These are phyloP conservation scores for Trichoderma gamsii DNA, from an alignment of 495 filamentous ascomycete genomes.

Conservation along the genomic window DNA sequence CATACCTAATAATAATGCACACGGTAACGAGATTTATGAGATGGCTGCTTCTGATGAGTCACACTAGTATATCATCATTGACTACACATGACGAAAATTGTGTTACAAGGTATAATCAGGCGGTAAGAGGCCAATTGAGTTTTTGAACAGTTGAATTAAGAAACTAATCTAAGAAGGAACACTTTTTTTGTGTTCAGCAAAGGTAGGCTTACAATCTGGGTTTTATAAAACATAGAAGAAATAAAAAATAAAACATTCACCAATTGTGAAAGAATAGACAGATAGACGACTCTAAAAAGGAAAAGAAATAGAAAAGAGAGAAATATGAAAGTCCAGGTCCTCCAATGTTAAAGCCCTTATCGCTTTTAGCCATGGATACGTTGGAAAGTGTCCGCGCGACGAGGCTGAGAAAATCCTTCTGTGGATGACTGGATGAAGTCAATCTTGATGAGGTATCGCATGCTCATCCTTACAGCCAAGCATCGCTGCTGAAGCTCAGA, in stretches of 20 bases:
- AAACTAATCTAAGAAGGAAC: neutral
- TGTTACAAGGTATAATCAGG: too few relatives aligned
- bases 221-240: neutral
- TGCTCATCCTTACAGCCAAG: neutral
- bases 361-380: neutral
- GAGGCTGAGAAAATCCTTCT: constrained; percentile 2
- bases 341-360: neutral
- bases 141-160: neutral
- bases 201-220: neutral
- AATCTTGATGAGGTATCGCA: constrained; percentile 2
- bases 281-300: neutral
- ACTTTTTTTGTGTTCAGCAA: neutral
- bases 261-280: neutral
- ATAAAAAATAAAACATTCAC: neutral
- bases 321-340: neutral
- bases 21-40: too few relatives aligned
- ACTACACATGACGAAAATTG: too few relatives aligned
- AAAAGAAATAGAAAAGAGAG: neutral
- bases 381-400: constrained; percentile 1
- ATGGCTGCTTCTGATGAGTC: too few relatives aligned
- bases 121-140: neutral
- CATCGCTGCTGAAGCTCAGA: neutral
- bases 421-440: neutral
- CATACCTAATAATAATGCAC: too few relatives aligned
- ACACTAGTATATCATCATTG: too few relatives aligned